Conservation (phyloP, 495 filamentous ascomycete genomes). For the Aspergillus mulundensis region DNA sequence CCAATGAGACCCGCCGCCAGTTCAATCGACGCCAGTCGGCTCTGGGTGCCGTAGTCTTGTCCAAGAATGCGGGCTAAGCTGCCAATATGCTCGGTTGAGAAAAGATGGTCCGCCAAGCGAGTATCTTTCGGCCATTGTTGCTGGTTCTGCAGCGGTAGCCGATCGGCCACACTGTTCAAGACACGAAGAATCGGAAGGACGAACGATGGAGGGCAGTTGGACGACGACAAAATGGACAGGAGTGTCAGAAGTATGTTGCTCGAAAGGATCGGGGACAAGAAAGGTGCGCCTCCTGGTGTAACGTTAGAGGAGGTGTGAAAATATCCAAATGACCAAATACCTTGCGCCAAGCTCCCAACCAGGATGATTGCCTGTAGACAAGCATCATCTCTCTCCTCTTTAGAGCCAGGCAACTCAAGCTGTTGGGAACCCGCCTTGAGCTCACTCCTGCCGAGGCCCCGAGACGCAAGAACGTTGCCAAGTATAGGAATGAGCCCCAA, state of each 20-base stretch:
- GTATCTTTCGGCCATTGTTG: slow-evolving; percentile 40
- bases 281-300: slow-evolving; percentile 69
- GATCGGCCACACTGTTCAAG: slow-evolving; percentile 67
- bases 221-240: slow-evolving; percentile 61
- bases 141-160: slow-evolving; percentile 50
- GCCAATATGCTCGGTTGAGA: slow-evolving; percentile 53
- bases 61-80: slow-evolving; percentile 61
- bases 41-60: slow-evolving; percentile 45
- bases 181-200: slow-evolving; percentile 70
- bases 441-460: slow-evolving; percentile 35
- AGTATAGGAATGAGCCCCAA: slow-evolving; percentile 66
- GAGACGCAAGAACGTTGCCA: slow-evolving; percentile 52
- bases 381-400: slow-evolving; percentile 56
- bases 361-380: slow-evolving; percentile 77
- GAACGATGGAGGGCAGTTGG: slow-evolving; percentile 59
- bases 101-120: slow-evolving; percentile 61
- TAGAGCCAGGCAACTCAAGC: slow-evolving; percentile 14
- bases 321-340: slow-evolving; percentile 38
- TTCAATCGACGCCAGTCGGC: slow-evolving; percentile 63
- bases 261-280: slow-evolving; percentile 68
- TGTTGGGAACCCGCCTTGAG: slow-evolving; percentile 28
- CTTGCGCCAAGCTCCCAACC: slow-evolving; percentile 77
- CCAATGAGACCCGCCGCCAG: slow-evolving; percentile 64
- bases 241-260: slow-evolving; percentile 62
- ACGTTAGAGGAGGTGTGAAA: slow-evolving; percentile 9